Evolutionary conservation across 257 asterid species (phyloP).

Genomic region (Solanum infundibuliforme): DNA sequence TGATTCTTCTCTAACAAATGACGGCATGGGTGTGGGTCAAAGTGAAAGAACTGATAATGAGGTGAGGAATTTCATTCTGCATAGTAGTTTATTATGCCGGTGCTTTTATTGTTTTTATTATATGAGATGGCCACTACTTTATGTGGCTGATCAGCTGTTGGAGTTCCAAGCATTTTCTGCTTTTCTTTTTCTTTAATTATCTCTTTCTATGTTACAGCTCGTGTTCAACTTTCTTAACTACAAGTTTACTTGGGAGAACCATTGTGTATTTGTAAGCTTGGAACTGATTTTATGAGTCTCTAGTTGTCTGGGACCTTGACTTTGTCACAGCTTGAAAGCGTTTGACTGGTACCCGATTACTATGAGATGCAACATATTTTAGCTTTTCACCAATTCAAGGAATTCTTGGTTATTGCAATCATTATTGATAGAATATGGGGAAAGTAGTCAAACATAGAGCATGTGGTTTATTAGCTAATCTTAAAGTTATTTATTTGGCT

Average conservation of each 20-base stretch:
- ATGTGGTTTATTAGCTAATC: background rate
- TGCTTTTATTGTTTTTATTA: background rate
- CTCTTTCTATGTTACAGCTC: background rate
- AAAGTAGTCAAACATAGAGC: background rate
- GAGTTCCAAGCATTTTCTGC: background rate
- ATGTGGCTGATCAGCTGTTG: background rate
- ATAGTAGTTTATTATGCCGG: background rate
- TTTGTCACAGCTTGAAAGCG: background rate
- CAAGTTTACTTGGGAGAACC: background rate
- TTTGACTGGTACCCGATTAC: background rate
- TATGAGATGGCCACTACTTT: background rate
- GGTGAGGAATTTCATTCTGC: slow-evolving; percentile 25
- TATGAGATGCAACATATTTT: background rate
- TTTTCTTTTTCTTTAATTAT: background rate
- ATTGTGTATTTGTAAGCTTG: background rate
- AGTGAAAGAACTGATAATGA: slow-evolving; percentile 39
- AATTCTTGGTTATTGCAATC: background rate
- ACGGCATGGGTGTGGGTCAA: slow-evolving; percentile 4
- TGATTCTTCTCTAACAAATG: slow-evolving; percentile 25
- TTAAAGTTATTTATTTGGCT: background rate
- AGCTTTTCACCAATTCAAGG: background rate
- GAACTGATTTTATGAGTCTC: background rate
- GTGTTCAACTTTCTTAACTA: background rate
- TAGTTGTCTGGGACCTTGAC: background rate
- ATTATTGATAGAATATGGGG: background rate